Conservation (phyloP, 345 rosid genomes). For the Hibiscus mutabilis region DNA sequence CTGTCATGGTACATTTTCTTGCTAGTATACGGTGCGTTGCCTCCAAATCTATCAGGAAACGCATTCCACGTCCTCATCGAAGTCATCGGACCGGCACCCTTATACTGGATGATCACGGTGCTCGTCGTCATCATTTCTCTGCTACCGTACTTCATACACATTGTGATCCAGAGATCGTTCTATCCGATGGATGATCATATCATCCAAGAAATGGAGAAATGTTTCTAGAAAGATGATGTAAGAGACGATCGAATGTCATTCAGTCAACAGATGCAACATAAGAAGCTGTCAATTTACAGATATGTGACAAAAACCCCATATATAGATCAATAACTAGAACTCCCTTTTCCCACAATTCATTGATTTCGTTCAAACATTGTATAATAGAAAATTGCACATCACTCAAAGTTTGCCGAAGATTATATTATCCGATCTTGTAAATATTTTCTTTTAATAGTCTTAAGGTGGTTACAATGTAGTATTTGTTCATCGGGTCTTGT, state of each 20-base stretch:
- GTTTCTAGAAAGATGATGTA: slow-evolving; percentile 28
- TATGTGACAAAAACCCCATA: background rate
- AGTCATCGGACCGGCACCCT: slow-evolving; percentile 42
- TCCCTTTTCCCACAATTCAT: background rate
- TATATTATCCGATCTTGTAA: too few relatives aligned
- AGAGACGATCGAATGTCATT: slow-evolving; percentile 25
- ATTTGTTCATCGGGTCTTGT: too few relatives aligned
- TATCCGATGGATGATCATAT: slow-evolving; percentile 68
- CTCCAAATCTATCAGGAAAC: slow-evolving; percentile 31
- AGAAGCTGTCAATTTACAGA: background rate
- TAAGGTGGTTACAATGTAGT: too few relatives aligned
- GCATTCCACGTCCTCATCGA: slow-evolving; percentile 42
- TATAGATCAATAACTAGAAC: background rate
- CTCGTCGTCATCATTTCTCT: slow-evolving; percentile 38
- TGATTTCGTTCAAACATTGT: background rate
- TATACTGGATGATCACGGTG: slow-evolving; percentile 42
- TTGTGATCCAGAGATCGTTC: slow-evolving; percentile 36
- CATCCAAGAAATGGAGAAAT: slow-evolving; percentile 62
- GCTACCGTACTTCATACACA: slow-evolving; percentile 44
- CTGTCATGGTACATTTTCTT: slow-evolving; percentile 56
- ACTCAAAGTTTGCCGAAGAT: too few relatives aligned
- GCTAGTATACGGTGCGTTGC: slow-evolving; percentile 33
- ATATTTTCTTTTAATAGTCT: too few relatives aligned
- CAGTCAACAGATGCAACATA: slow-evolving; percentile 16
- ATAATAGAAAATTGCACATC: background rate